A percentile compares a stretch with the other conserved stretches of the same genome.
Conservation (phyloP, 2,329 filamentous ascomycete genomes). For the Sclerotinia nivalis region DNA sequence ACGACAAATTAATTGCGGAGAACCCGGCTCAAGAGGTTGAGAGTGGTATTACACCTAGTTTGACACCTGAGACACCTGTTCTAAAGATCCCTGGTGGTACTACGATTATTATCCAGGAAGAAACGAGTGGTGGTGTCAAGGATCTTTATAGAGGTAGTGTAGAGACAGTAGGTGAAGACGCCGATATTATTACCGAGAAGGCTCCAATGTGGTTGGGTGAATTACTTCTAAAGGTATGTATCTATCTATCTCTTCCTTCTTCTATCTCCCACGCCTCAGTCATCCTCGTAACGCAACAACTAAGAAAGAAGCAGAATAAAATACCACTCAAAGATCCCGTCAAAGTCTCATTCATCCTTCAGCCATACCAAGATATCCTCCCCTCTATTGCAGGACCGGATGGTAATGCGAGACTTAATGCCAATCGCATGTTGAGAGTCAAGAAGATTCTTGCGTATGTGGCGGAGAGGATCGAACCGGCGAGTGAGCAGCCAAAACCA, state of each 20-base stretch:
- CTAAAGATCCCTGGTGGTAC: slow-evolving; percentile 69
- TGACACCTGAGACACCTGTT: slow-evolving; percentile 73
- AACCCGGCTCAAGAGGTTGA: slow-evolving; percentile 56
- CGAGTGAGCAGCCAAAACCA: slow-evolving; percentile 58
- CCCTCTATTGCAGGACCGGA: slow-evolving; percentile 74
- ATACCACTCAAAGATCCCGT: slow-evolving; percentile 86
- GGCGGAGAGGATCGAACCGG: slow-evolving; percentile 82
- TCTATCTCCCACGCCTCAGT: background rate
- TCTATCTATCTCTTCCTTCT: background rate
- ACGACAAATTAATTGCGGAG: slow-evolving; percentile 66
- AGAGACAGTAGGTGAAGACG: slow-evolving; percentile 71
- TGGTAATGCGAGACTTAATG: slow-evolving; percentile 86
- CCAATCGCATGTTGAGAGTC: slow-evolving; percentile 92
- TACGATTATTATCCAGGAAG: slow-evolving; percentile 69
- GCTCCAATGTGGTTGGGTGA: slow-evolving; percentile 93
- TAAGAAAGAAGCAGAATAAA: slow-evolving; percentile 59
- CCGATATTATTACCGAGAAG: slow-evolving; percentile 79
- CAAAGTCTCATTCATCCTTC: slow-evolving; percentile 92
- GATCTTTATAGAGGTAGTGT: slow-evolving; percentile 93
- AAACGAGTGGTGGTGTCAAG: slow-evolving; percentile 67
- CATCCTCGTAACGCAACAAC: background rate
- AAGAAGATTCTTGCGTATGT: slow-evolving; percentile 94
- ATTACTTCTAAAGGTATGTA: slow-evolving; percentile 67
- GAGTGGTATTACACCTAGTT: slow-evolving; percentile 65
- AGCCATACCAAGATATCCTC: slow-evolving; percentile 74